phyloP scores from a whole-genome alignment of 1,139 yeast genomes.

The Hemisphaericaspora xylofermentans region DNA sequence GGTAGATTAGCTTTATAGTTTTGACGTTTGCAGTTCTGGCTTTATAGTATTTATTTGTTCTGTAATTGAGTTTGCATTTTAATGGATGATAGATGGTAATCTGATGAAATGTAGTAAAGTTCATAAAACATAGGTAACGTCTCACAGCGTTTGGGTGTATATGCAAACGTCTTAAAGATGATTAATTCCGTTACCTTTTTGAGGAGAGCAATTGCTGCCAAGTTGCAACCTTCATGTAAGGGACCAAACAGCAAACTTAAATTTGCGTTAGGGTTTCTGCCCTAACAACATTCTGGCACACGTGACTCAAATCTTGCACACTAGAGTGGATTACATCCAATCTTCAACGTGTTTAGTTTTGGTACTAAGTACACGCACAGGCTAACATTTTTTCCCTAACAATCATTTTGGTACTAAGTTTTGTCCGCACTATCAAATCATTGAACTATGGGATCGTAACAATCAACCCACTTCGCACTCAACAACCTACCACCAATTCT shows the following conservation, averaged over 20 bases:
- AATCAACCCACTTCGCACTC: too few relatives aligned
- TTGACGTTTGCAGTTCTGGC: too few relatives aligned
- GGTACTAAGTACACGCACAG: not conserved
- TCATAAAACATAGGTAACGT: too few relatives aligned
- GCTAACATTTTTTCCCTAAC: too few relatives aligned
- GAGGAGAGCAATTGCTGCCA: not conserved
- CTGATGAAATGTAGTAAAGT: too few relatives aligned
- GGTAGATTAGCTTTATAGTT: slow-evolving; percentile 4
- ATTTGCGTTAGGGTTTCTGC: not conserved
- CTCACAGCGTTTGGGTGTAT: too few relatives aligned
- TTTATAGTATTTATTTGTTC: not conserved
- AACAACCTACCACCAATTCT: too few relatives aligned
- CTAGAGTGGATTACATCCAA: not conserved
- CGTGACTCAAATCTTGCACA: slow-evolving; percentile 4
- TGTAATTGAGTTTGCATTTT: not conserved
- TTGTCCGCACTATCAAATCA: not conserved
- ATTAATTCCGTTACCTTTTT: too few relatives aligned
- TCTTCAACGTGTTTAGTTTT: slow-evolving; percentile 1
- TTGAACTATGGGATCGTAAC: not conserved
- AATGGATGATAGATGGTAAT: too few relatives aligned
- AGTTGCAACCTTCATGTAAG: not conserved
- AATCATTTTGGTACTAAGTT: not conserved
- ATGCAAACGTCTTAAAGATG: too few relatives aligned
- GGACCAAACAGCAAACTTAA: too few relatives aligned
- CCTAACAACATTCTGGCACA: not conserved